Percentiles rank a stretch among this genome's conserved stretches.
Evolutionary conservation across 78 protist genomes (phyloP).

Genomic region (Cavenderia fasciculata): DNA sequence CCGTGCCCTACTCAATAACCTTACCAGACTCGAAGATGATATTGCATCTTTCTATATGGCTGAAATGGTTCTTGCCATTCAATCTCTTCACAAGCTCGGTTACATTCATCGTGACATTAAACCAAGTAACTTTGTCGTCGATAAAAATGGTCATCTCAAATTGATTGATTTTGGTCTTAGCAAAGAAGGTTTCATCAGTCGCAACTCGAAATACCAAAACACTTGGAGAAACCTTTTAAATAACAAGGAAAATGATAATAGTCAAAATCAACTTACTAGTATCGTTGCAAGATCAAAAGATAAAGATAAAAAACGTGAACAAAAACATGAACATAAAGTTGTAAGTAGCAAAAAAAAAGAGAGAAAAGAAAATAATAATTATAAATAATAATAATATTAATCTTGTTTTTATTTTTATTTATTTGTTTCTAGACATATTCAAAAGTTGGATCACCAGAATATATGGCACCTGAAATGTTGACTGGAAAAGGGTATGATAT

Average conservation of each 20-base stretch:
- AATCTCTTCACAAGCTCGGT: slow-evolving; percentile 85
- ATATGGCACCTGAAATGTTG: slow-evolving; percentile 94
- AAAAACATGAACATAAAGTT: neutral
- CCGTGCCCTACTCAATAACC: slow-evolving; percentile 62
- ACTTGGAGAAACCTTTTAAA: slow-evolving; percentile 37
- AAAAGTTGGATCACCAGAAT: slow-evolving; percentile 91
- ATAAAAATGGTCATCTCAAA: slow-evolving; percentile 89
- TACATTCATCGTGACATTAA: slow-evolving; percentile 93
- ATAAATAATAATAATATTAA: neutral
- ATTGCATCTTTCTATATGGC: slow-evolving; percentile 88
- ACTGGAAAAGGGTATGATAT: slow-evolving; percentile 84
- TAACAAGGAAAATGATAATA: neutral
- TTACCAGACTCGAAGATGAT: slow-evolving; percentile 76
- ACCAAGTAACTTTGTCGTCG: slow-evolving; percentile 94
- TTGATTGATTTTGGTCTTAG: slow-evolving; percentile 95
- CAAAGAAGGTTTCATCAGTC: slow-evolving; percentile 79
- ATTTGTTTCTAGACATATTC: slow-evolving; percentile 4
- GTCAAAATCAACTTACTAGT: neutral
- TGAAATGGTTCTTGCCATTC: slow-evolving; percentile 85
- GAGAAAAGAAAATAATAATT: too few relatives aligned
- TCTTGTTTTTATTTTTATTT: neutral
- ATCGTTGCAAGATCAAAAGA: slow-evolving; percentile 7
- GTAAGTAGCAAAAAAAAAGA: neutral
- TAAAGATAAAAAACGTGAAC: neutral
- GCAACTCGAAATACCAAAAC: slow-evolving; percentile 41